These are phyloP conservation scores for Podospora bellae-mahoneyi DNA, from an alignment of 495 filamentous ascomycete genomes.

Conservation along the genomic window DNA sequence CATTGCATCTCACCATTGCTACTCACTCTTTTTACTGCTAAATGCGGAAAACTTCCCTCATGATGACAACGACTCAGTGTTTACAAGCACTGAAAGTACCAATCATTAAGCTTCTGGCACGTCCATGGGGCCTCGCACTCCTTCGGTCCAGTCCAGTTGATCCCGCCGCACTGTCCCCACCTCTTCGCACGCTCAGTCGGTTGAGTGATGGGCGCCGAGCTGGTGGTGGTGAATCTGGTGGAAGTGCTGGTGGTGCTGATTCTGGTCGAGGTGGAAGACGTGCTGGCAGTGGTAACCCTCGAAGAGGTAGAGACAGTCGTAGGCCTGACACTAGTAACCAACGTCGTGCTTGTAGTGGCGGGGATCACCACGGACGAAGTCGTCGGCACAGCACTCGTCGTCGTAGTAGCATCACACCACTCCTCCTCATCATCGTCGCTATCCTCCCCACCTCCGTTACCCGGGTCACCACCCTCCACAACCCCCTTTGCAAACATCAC, in stretches of 20 bases:
- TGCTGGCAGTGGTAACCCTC: slow-evolving; percentile 8
- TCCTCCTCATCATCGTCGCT: neutral
- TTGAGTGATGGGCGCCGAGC: slow-evolving; percentile 10
- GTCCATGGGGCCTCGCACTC: slow-evolving; percentile 20
- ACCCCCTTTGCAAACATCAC: slow-evolving; percentile 48
- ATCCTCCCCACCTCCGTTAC: neutral
- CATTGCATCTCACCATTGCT: neutral
- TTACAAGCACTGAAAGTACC: slow-evolving; percentile 49
- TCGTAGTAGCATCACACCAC: slow-evolving; percentile 4
- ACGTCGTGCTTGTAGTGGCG: slow-evolving; percentile 12
- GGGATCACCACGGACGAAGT: slow-evolving; percentile 11
- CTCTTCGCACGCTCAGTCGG: slow-evolving; percentile 14
- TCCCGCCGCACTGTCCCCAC: slow-evolving; percentile 30
- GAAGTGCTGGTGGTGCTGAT: slow-evolving; percentile 14
- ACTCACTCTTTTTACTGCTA: neutral
- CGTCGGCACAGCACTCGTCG: slow-evolving; percentile 1
- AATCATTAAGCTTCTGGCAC: slow-evolving; percentile 31
- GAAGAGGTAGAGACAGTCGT: slow-evolving; percentile 9
- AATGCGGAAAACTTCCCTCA: neutral
- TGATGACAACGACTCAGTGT: neutral
- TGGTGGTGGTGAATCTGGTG: slow-evolving; percentile 13
- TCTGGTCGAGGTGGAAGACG: neutral
- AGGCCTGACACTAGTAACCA: neutral
- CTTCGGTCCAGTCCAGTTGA: slow-evolving; percentile 24
- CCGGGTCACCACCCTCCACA: slow-evolving; percentile 14